These are phyloP conservation scores for Suillus plorans DNA, from an alignment of 768 basidiomycete genomes.

Conservation along the genomic window DNA sequence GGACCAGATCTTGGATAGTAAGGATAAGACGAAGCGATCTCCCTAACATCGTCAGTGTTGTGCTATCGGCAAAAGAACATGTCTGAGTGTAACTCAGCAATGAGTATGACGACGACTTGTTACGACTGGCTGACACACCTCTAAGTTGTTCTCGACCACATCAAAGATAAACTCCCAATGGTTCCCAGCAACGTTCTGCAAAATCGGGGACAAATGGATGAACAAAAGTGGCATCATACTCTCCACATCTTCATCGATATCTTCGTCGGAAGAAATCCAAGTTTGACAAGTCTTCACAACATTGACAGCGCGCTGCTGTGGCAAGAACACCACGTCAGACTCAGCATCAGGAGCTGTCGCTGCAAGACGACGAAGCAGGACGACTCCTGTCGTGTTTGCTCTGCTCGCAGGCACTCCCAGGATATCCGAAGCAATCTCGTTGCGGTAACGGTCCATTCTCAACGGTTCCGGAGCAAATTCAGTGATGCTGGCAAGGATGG, in stretches of 20 bases:
- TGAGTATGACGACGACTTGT: background rate
- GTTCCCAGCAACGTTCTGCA: conserved; percentile 80
- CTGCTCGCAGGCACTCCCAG: conserved; percentile 62
- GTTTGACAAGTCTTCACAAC: conserved; percentile 78
- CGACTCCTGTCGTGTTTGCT: conserved; percentile 69
- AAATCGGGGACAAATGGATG: conserved; percentile 74
- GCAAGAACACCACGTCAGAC: conserved; percentile 80
- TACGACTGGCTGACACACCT: conserved; percentile 48
- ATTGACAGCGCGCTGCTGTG: conserved; percentile 83
- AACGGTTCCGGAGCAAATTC: conserved; percentile 65
- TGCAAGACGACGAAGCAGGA: conserved; percentile 64
- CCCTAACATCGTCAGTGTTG: conserved; percentile 61
- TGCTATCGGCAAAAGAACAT: conserved; percentile 55
- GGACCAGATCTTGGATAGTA: conserved; percentile 65
- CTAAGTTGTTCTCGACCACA: conserved; percentile 82
- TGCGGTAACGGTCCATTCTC: conserved; percentile 77
- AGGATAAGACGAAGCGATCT: conserved; percentile 69
- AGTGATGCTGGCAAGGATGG: conserved; percentile 62
- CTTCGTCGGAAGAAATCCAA: conserved; percentile 72
- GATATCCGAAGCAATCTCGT: conserved; percentile 84
- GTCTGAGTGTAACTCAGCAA: conserved; percentile 38
- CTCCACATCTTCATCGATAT: conserved; percentile 77
- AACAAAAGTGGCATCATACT: conserved; percentile 75
- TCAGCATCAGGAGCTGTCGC: conserved; percentile 77
- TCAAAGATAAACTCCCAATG: conserved; percentile 97